Evolutionary conservation across 306 rosid species (phyloP).

Genomic region (Prosopis cineraria): DNA sequence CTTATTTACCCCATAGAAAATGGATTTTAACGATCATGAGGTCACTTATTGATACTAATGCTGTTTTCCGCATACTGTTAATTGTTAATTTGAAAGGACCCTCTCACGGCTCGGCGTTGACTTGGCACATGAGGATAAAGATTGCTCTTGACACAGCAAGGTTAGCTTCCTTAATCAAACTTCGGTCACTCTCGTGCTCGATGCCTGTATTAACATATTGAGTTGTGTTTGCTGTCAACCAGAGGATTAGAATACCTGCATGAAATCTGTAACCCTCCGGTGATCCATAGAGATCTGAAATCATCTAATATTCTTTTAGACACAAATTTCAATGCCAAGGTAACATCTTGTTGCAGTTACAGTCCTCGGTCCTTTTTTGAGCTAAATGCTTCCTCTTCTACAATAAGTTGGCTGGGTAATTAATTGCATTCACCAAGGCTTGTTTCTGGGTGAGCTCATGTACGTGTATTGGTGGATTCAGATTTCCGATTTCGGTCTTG

Average conservation of each 20-base stretch:
- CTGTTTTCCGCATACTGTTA: conserved; percentile 7
- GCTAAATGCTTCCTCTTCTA: too few relatives aligned
- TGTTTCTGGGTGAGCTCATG: conserved; percentile 22
- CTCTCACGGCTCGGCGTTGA: conserved; percentile 82
- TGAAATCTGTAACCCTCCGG: conserved; percentile 83
- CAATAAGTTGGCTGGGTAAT: conserved; percentile 20
- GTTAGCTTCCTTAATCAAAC: conserved; percentile 48
- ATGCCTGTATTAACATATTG: conserved; percentile 36
- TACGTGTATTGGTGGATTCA: conserved; percentile 46
- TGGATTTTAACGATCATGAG: not conserved
- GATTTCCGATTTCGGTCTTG: conserved; percentile 97
- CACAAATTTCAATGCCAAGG: conserved; percentile 94
- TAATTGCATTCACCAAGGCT: conserved; percentile 30
- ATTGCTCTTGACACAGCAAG: conserved; percentile 94
- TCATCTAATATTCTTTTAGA: conserved; percentile 99
- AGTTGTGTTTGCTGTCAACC: conserved; percentile 42
- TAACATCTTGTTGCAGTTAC: conserved; percentile 39
- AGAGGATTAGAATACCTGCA: conserved; percentile 97
- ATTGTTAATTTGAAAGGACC: conserved; percentile 57
- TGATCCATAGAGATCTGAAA: conserved; percentile 99
- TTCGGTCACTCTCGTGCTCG: conserved; percentile 1
- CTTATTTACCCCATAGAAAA: not conserved
- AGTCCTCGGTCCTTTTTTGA: not conserved
- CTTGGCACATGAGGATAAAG: conserved; percentile 96
- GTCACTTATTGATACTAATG: not conserved